Base-by-base conservation (phyloP, 768 basidiomycete genomes). In the Chalciporus piperatus region DNA sequence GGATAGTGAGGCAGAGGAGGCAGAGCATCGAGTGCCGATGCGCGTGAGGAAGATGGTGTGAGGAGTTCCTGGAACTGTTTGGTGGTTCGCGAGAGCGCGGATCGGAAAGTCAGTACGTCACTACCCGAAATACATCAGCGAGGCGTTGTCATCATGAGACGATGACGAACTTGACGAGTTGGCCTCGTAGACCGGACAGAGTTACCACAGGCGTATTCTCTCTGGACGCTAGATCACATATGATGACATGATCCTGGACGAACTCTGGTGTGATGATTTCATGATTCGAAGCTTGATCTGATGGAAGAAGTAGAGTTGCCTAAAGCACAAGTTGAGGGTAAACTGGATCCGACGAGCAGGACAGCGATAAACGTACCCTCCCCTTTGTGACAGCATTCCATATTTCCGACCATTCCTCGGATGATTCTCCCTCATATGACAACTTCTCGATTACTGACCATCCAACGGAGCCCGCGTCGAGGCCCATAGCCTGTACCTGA, bases 281-380 rank as follows among this genome's bases (percentile, higher is more conserved):
- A 17, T 78, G 73, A 13, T 75, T 66, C 3, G 79, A 72, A 6
- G 72, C 63, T 41, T 78, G 74, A 45, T 89, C 87, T 2, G 82
- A 66, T 1, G 95, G 95, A 1, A 98, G 75, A 14, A 98, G 72
- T 11, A 99, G 64, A 0, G 88, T 85, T 3, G 89, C 87, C 92
- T 96, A 61, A 2, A 54, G 23, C 17, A 44, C 53, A 42, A 10
- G 11, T 30, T 25, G 28, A 30, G 16, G 30, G 30, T 52, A 41
- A 65, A 47, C 22, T 3, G 25, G 40, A 39, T 13, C 20, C 20
- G 12, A 35, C 27, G 5, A 13, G 28, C 12, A 23, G 43, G 23
- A 13, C n/a, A 41, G 41, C 38, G 23, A 12, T 9, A 52, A 23
- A 70, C 77, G 41, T 57, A 86, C 91, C 81, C 87, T 89, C 16